Percentiles rank a stretch among this genome's conserved stretches.
These are phyloP conservation scores for Prunella vulgaris DNA, from an alignment of 257 asterid genomes.

Conservation along the genomic window DNA sequence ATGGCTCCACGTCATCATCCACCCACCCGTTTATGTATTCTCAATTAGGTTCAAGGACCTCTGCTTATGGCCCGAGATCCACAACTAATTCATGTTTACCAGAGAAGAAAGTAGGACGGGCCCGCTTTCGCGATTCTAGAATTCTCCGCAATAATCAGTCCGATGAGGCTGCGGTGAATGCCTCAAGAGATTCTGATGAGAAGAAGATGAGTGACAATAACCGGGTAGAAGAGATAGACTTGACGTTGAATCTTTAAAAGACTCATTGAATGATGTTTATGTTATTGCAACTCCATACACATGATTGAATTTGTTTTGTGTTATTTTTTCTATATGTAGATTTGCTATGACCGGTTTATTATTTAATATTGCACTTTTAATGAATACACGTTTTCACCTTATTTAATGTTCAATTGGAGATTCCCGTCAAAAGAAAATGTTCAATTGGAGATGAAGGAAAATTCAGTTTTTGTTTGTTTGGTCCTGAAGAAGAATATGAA, in stretches of 20 bases:
- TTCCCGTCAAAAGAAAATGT: no score
- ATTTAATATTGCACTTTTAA: background rate
- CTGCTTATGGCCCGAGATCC: background rate
- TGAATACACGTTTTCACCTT: constrained; percentile 5
- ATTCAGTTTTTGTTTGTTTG: constrained; percentile 7
- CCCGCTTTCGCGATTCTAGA: background rate
- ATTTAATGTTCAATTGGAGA: background rate
- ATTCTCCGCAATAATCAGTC: constrained; percentile 7
- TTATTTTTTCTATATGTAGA: constrained; percentile 4
- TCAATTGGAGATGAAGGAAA: background rate
- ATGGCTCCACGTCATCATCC: background rate
- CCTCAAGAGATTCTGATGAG: constrained; percentile 32
- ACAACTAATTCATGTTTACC: background rate
- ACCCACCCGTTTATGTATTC: background rate
- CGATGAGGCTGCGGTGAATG: constrained; percentile 2
- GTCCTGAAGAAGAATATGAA: background rate
- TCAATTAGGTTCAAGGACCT: background rate
- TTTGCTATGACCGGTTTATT: background rate
- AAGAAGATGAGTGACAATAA: background rate
- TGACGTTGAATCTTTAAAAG: constrained; percentile 35
- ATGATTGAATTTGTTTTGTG: background rate
- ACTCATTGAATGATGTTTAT: background rate
- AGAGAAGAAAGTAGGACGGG: constrained; percentile 1
- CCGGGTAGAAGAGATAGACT: constrained; percentile 24
- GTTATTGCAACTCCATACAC: constrained; percentile 14